Conservation (phyloP, 1,284 basidiomycete species). For the Meira miltonrushii region DNA sequence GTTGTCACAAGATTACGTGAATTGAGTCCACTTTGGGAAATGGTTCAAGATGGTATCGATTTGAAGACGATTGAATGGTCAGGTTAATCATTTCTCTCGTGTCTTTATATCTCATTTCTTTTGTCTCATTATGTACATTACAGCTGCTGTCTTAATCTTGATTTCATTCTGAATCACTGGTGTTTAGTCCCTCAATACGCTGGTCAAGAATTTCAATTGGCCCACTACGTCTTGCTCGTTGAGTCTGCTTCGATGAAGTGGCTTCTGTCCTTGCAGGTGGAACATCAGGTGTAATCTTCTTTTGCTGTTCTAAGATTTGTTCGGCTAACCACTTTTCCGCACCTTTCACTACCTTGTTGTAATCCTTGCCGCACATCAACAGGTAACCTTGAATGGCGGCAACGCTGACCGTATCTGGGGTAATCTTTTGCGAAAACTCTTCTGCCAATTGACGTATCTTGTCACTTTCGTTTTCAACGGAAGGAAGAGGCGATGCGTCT, state of each 20-base stretch:
- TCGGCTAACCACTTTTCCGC: conserved; percentile 8
- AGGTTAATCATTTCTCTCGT: conserved; percentile 21
- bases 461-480: too few species aligned
- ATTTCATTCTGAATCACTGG: too few species aligned
- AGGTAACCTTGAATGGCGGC: conserved; percentile 18
- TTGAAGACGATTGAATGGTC: conserved; percentile 89
- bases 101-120: neutral
- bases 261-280: too few species aligned
- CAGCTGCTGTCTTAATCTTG: too few species aligned
- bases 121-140: neutral
- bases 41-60: conserved; percentile 68
- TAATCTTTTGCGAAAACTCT: conserved; percentile 2
- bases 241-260: too few species aligned
- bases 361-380: conserved; percentile 1
- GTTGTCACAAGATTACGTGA: conserved; percentile 73
- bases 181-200: too few species aligned
- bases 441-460: neutral
- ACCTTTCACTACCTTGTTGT: conserved; percentile 1
- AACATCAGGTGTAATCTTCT: too few species aligned
- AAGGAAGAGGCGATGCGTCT: too few species aligned
- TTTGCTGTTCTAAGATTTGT: neutral
- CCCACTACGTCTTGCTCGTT: too few species aligned
- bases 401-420: conserved; percentile 7
- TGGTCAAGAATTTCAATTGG: too few species aligned
- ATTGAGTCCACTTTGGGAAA: conserved; percentile 57